Base-by-base conservation (phyloP, 176 grass and related monocot species). In the Phoenix dactylifera region DNA sequence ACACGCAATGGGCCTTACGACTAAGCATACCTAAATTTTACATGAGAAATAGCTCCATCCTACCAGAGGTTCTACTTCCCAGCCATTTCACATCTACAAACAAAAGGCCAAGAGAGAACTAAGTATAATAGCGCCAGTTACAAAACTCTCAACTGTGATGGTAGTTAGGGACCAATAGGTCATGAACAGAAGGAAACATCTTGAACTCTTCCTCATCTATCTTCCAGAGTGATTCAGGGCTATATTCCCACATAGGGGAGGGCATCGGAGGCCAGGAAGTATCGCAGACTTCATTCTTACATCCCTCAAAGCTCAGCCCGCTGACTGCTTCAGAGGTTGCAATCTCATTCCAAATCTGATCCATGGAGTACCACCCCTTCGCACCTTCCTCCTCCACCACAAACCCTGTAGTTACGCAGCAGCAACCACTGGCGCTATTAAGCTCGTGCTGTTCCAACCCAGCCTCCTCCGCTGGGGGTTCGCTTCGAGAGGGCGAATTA, bases 301-400 rank as follows among this genome's bases (percentile, higher is more conserved):
- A 64, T 69, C 69, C 66, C 52, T 54, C 26, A 19, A 72, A 62
- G 23, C 52, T 51, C 16, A 26, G 39, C 28, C 29, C 70, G 1
- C 64, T 19, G 6, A 71, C 54, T 17, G 7, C 74, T 32, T 81
- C 54, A 49, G 80, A 9, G 3, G 10, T 78, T 55, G 67, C 68
- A 62, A 88, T 95, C 58, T 95, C 89, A 65, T 69, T 82, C 89
- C 89, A 95, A 82, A 95, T 88, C 73, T 88, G 81, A 49, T 95
- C 89, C 84, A 95, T 95, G 56, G 76, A 74, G 57, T 88, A 95
- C 16, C 60, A 95, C 16, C 60, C 85, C 63, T 85, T 66, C 68
- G 85, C 77, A 48, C 70, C 77, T 15, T 9, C 48, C 26, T 51
- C 15, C 0, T 50, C 24, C 5, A 71, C 64, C 50, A 70, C 69